phyloP scores from a whole-genome alignment of 2,329 filamentous ascomycete species.

The Colletotrichum plurivorum region DNA sequence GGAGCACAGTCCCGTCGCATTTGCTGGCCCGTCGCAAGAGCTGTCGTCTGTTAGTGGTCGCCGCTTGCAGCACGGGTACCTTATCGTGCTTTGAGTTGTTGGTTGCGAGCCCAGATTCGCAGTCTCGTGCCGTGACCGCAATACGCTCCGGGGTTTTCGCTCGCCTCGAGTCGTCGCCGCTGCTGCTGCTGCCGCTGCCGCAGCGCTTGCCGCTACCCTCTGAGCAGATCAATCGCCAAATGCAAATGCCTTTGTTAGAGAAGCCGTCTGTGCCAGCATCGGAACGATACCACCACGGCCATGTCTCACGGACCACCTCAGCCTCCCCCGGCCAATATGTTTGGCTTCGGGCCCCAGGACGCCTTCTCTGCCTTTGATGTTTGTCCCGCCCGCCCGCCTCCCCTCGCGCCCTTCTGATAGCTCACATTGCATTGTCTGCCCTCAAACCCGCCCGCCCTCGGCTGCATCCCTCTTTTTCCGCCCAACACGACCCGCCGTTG shows the following conservation, averaged over 20 bases:
- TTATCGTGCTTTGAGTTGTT: conserved; percentile 24
- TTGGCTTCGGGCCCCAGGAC: conserved; percentile 51
- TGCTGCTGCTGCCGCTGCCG: no score
- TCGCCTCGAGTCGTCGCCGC: conserved; percentile 1
- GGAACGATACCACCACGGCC: conserved; percentile 42
- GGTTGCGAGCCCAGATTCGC: conserved; percentile 6
- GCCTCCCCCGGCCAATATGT: conserved; percentile 52
- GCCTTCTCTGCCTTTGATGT: conserved; percentile 41
- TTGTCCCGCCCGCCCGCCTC: conserved; percentile 31
- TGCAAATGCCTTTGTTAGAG: conserved; percentile 40
- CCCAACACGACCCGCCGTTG: conserved; percentile 19
- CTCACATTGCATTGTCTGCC: conserved; percentile 1
- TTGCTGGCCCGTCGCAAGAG: neutral
- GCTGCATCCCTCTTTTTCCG: conserved; percentile 16
- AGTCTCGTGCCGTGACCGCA: conserved; percentile 30
- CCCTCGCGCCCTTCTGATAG: conserved; percentile 4
- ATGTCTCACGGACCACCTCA: conserved; percentile 55
- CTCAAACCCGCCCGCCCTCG: conserved; percentile 6
- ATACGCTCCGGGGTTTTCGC: neutral
- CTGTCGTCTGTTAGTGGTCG: conserved; percentile 8
- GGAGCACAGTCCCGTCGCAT: conserved; percentile 5
- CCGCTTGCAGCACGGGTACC: conserved; percentile 11
- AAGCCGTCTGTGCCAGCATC: conserved; percentile 32
- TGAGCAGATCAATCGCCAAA: conserved; percentile 16
- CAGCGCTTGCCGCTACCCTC: no score